phyloP scores from a whole-genome alignment of 2,329 filamentous ascomycete genomes.

The Aspergillus quadricinctus region DNA sequence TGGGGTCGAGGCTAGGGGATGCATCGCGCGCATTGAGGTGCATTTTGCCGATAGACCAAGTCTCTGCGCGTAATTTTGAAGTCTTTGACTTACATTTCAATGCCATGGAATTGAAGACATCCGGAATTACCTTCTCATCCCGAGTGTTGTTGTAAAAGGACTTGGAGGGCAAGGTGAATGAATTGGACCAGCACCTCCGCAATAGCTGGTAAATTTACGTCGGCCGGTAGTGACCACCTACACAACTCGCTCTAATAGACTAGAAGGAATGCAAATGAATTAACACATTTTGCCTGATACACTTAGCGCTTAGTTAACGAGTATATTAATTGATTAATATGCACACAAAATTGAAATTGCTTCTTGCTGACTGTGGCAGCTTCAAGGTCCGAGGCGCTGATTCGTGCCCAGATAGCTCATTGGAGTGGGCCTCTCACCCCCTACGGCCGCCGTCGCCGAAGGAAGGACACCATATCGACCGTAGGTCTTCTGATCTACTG shows the following conservation, averaged over 20 bases:
- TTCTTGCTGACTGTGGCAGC: background rate
- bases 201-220: slow-evolving; percentile 27
- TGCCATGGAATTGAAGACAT: slow-evolving; percentile 32
- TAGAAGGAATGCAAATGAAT: background rate
- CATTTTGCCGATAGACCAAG: background rate
- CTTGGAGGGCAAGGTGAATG: background rate
- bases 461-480: slow-evolving; percentile 88
- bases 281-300: background rate
- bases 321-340: slow-evolving; percentile 24
- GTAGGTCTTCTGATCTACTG: slow-evolving; percentile 92
- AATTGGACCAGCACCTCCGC: background rate
- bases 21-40: background rate
- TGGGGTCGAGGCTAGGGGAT: slow-evolving; percentile 5
- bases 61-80: background rate
- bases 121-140: slow-evolving; percentile 21
- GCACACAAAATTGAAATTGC: slow-evolving; percentile 23
- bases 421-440: slow-evolving; percentile 34
- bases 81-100: slow-evolving; percentile 34
- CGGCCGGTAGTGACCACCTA: slow-evolving; percentile 26
- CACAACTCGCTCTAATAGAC: slow-evolving; percentile 21
- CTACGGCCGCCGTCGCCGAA: slow-evolving; percentile 35
- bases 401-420: slow-evolving; percentile 59
- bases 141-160: slow-evolving; percentile 5
- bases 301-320: slow-evolving; percentile 4
- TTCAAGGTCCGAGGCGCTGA: slow-evolving; percentile 66